Percentiles rank a stretch among this genome's conserved stretches.
phyloP scores from a whole-genome alignment of 352 stramenopile species.

The Globisporangium splendens region DNA sequence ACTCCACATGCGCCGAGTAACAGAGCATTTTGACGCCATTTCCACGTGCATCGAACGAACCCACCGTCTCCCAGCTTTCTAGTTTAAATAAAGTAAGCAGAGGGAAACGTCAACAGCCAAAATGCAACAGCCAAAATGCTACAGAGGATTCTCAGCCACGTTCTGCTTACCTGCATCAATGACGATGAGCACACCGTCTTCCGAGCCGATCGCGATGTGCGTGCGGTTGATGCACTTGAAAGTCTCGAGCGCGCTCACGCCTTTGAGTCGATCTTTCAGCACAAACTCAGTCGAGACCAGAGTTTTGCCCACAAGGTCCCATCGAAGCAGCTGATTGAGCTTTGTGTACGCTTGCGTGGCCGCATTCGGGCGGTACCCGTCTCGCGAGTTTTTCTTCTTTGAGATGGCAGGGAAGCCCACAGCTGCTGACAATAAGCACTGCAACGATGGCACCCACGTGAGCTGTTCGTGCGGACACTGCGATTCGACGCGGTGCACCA shows the following conservation, averaged over 20 bases:
- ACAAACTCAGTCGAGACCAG: conserved; percentile 19
- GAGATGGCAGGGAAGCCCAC: conserved; percentile 40
- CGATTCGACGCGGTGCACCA: conserved; percentile 62
- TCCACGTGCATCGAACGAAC: conserved; percentile 49
- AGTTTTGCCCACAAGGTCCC: conserved; percentile 30
- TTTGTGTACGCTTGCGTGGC: conserved; percentile 34
- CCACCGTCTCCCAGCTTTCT: conserved; percentile 41
- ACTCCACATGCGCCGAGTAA: conserved; percentile 43
- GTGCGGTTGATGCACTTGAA: conserved; percentile 52
- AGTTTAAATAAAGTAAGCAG: neutral
- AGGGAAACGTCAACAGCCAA: no score
- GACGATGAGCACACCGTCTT: conserved; percentile 53
- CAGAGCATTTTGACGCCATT: conserved; percentile 53
- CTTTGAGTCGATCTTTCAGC: conserved; percentile 45
- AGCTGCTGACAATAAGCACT: conserved; percentile 45
- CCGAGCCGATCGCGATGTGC: conserved; percentile 43
- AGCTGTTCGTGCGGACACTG: conserved; percentile 48
- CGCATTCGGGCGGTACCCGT: conserved; percentile 31
- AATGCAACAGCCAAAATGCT: no score
- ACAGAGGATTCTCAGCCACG: no score
- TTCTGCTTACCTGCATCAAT: conserved; percentile 27
- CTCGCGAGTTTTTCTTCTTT: conserved; percentile 10
- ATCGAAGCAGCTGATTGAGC: conserved; percentile 54
- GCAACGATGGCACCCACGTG: conserved; percentile 47
- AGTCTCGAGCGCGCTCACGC: conserved; percentile 36